These are phyloP conservation scores for Pseudisothecium myosuroides DNA, from an alignment of 225 moss, liverwort and hornwort species.

Conservation along the genomic window DNA sequence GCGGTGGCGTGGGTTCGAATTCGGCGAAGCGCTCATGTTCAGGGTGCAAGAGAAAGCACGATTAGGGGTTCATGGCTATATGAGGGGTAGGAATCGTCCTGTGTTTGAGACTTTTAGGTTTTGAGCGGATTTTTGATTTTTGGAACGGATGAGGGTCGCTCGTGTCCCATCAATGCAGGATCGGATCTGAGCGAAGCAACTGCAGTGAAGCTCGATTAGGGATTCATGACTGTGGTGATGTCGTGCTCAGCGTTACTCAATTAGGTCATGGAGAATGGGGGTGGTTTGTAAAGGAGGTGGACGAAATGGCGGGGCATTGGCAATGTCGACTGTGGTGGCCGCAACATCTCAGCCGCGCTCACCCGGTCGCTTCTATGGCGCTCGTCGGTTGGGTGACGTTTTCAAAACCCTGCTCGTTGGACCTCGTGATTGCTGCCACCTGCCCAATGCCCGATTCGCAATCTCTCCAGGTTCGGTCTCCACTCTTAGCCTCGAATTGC, in stretches of 20 bases:
- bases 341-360: slow-evolving; percentile 19
- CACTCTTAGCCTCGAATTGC: not conserved
- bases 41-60: not conserved
- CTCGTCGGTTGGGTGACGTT: slow-evolving; percentile 45
- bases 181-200: not conserved
- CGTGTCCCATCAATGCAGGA: not conserved
- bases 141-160: not conserved
- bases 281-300: not conserved
- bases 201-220: not conserved
- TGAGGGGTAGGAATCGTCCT: not conserved
- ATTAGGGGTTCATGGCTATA: not conserved
- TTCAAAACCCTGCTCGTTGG: slow-evolving; percentile 24
- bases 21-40: not conserved
- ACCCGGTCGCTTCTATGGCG: slow-evolving; percentile 24
- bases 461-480: slow-evolving; percentile 12
- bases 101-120: not conserved
- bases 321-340: slow-evolving; percentile 66
- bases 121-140: not conserved
- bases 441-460: slow-evolving; percentile 21
- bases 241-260: not conserved
- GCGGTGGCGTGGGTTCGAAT: not conserved
- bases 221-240: not conserved
- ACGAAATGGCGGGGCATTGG: slow-evolving; percentile 27
- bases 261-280: slow-evolving; percentile 21
- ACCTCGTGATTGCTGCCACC: slow-evolving; percentile 40